Evolutionary conservation across 108 stramenopile species (phyloP), one percentile per base, ranked within the genome.

Genomic region (Schizochytrium sp.): DNA sequence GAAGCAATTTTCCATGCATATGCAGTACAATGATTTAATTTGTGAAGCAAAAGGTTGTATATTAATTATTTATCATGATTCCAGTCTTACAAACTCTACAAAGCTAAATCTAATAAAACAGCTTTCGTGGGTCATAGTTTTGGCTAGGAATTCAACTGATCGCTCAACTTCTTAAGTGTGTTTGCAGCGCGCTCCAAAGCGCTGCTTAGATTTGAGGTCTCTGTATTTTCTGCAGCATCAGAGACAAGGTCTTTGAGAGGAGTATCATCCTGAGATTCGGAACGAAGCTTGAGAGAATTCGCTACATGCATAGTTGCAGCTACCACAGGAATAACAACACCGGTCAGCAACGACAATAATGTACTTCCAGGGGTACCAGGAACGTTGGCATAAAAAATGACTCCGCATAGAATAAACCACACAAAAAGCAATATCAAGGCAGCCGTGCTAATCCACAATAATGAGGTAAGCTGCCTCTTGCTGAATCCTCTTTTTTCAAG

Each of bases 401-500:
- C 76, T 47, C 50, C 47, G 53, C 76, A 83, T 2, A 55, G 47
- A 47, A 83, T 40, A 28, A 17, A 83, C 76, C 76, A 83, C 50
- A 83, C 53, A 53, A 83, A 83, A 10, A 40, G n/a, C 7, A 83
- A 53, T 12, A 83, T 5, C 17, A 83, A 53, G 28, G 53, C 53
- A 47, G 53, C 10, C 10, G 76, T 83, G 47, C 50, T 83, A 38
- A 83, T 83, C 50, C 50, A 83, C 53, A 83, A 10, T 8, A 83
- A 40, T 40, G 76, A 83, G 47, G 55, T n/a, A 40, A 83, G 47
- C 50, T 83, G 76, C 5, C 8, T 13, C 76, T 55, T 83, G 76
- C 76, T 83, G 2, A 83, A 83, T 10, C 76, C 76, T 47, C 50
- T n/a, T 40, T 83, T 83, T 28, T 49, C 76, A 13, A 83, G 76